These are phyloP conservation scores for Pythium sukuiense DNA, from an alignment of 352 stramenopile genomes.

Conservation along the genomic window DNA sequence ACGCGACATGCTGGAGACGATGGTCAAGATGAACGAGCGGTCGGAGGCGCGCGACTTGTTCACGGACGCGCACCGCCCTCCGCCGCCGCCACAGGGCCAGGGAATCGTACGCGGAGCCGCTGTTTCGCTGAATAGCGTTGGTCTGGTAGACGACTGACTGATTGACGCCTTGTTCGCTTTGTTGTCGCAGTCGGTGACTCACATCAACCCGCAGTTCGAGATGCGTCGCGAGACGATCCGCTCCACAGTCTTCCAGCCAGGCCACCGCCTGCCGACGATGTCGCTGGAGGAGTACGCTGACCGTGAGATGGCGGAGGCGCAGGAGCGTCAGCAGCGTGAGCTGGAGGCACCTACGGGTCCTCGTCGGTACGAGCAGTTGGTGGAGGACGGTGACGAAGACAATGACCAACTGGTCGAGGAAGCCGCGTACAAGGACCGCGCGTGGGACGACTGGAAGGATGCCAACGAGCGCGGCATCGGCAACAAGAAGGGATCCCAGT, in stretches of 20 bases:
- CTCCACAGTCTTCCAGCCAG: constrained; percentile 92
- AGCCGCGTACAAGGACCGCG: constrained; percentile 90
- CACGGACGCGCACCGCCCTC: constrained; percentile 61
- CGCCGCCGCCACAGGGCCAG: constrained; percentile 61
- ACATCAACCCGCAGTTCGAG: constrained; percentile 84
- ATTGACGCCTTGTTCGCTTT: constrained; percentile 5
- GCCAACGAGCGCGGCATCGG: constrained; percentile 94
- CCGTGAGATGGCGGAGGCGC: constrained; percentile 83
- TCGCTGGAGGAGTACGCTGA: constrained; percentile 93
- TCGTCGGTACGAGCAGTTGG: constrained; percentile 93
- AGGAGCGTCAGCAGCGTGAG: constrained; percentile 82
- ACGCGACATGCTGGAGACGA: constrained; percentile 85
- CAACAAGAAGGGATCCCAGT: constrained; percentile 96
- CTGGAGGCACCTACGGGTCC: constrained; percentile 49
- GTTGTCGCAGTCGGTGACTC: constrained; percentile 63
- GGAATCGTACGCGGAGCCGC: constrained; percentile 58
- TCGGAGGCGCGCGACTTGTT: constrained; percentile 63
- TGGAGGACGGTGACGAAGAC: constrained; percentile 95
- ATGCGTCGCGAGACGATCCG: constrained; percentile 88
- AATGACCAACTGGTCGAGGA: constrained; percentile 91
- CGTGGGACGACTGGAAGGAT: constrained; percentile 98
- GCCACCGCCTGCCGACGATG: constrained; percentile 96
- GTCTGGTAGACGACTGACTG: neutral
- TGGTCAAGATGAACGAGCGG: constrained; percentile 77
- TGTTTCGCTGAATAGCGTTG: neutral